Conservation (phyloP, 345 rosid species). For the Linum trigynum region DNA sequence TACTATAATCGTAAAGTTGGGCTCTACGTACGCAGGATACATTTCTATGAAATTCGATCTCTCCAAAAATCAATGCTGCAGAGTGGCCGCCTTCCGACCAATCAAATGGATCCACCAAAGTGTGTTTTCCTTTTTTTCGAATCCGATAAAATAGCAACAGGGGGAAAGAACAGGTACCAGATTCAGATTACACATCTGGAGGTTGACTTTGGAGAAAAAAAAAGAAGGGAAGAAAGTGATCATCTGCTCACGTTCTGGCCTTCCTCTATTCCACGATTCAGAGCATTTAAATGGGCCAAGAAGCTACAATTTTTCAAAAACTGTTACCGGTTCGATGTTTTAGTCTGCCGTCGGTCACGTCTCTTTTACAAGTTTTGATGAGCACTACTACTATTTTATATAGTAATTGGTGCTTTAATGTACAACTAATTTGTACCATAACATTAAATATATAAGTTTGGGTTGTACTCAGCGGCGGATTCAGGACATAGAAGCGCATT, state of each 20-base stretch:
- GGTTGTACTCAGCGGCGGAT: too few species aligned
- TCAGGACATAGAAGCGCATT: too few species aligned
- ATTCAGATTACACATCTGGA: not conserved
- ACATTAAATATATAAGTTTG: too few species aligned
- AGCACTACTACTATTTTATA: too few species aligned
- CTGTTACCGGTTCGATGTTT: too few species aligned
- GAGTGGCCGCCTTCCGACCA: not conserved
- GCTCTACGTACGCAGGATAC: not conserved
- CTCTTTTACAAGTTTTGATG: too few species aligned
- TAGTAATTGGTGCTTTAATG: too few species aligned
- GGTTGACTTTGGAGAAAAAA: not conserved
- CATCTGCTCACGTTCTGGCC: not conserved
- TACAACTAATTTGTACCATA: too few species aligned
- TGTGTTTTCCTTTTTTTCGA: not conserved
- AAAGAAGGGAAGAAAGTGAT: not conserved
- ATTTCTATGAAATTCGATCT: not conserved
- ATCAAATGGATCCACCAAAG: not conserved
- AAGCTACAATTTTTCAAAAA: not conserved
- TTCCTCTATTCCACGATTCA: not conserved
- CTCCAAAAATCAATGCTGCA: not conserved
- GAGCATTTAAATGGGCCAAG: too few species aligned
- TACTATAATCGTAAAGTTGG: not conserved
- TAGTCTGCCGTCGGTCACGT: too few species aligned
- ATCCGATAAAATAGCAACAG: not conserved
- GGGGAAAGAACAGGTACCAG: not conserved